Evolutionary conservation across 768 basidiomycete genomes (phyloP).

Genomic region (Hericium coralloides): DNA sequence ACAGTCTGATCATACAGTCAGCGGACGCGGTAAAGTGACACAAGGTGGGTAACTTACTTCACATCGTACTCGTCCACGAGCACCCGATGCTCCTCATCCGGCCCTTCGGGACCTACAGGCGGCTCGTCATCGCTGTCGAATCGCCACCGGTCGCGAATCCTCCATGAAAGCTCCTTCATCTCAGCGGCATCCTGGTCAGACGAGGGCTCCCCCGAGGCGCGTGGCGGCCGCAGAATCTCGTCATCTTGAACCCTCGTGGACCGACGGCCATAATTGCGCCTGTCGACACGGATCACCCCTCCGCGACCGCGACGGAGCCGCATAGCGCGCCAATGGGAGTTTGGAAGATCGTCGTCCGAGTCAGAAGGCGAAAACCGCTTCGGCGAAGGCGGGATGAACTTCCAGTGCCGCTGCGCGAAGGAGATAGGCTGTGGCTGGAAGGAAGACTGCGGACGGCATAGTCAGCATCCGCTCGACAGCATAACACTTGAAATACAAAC

Average conservation of each 20-base stretch:
- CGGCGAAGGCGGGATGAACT: slow-evolving; percentile 37
- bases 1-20: slow-evolving; percentile 29
- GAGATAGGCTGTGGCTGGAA: slow-evolving; percentile 59
- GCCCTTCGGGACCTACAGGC: slow-evolving; percentile 42
- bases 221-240: slow-evolving; percentile 7
- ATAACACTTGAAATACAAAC: slow-evolving; percentile 30
- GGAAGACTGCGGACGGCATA: slow-evolving; percentile 37
- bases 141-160: slow-evolving; percentile 52
- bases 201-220: neutral
- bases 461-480: slow-evolving; percentile 2
- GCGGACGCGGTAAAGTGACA: neutral
- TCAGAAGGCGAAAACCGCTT: slow-evolving; percentile 19
- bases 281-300: slow-evolving; percentile 69
- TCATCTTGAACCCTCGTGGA: slow-evolving; percentile 7
- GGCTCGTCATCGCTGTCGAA: slow-evolving; percentile 61
- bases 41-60: slow-evolving; percentile 24
- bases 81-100: slow-evolving; percentile 59
- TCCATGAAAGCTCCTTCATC: slow-evolving; percentile 32
- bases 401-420: slow-evolving; percentile 58
- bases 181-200: slow-evolving; percentile 19
- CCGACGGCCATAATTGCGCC: slow-evolving; percentile 35
- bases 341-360: slow-evolving; percentile 20
- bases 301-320: slow-evolving; percentile 79
- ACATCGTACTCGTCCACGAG: slow-evolving; percentile 66
- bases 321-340: slow-evolving; percentile 36